Conservation (phyloP, 2,329 filamentous ascomycete genomes). For the Cladosporium sp. region DNA sequence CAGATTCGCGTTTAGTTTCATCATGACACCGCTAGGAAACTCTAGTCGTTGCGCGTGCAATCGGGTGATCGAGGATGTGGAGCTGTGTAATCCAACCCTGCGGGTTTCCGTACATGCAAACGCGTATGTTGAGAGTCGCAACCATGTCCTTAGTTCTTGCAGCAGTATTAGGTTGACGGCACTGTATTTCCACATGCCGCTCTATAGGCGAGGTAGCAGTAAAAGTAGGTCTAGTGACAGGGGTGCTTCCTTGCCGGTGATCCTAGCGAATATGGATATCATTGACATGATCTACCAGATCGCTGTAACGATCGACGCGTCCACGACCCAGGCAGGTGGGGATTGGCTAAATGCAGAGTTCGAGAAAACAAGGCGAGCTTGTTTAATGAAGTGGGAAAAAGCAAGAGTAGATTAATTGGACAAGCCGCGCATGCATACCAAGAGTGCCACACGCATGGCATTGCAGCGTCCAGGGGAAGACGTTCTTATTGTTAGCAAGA, state of each 20-base stretch:
- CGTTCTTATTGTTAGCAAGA: background rate
- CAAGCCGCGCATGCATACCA: background rate
- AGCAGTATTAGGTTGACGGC: background rate
- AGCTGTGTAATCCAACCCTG: background rate
- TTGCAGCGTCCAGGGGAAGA: background rate
- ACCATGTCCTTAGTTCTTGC: background rate
- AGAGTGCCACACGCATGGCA: conserved; percentile 2
- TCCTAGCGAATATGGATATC: background rate
- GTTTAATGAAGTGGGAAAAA: background rate
- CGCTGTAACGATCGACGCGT: conserved; percentile 7
- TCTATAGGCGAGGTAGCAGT: background rate
- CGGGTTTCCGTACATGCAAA: background rate
- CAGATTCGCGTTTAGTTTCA: background rate
- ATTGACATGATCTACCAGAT: conserved; percentile 1
- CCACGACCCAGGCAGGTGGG: background rate
- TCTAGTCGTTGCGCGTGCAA: background rate
- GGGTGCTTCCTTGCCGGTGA: conserved; percentile 1
- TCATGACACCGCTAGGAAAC: background rate
- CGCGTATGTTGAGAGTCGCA: background rate
- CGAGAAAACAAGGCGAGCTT: background rate
- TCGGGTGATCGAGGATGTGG: background rate
- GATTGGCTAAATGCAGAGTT: background rate
- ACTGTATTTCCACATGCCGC: background rate
- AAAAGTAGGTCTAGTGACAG: background rate
- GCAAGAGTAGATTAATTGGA: background rate